A percentile compares a stretch with the other conserved stretches of the same genome.
Evolutionary conservation across 192 early-diverging fungal species (phyloP).

Genomic region (Podila epigama): DNA sequence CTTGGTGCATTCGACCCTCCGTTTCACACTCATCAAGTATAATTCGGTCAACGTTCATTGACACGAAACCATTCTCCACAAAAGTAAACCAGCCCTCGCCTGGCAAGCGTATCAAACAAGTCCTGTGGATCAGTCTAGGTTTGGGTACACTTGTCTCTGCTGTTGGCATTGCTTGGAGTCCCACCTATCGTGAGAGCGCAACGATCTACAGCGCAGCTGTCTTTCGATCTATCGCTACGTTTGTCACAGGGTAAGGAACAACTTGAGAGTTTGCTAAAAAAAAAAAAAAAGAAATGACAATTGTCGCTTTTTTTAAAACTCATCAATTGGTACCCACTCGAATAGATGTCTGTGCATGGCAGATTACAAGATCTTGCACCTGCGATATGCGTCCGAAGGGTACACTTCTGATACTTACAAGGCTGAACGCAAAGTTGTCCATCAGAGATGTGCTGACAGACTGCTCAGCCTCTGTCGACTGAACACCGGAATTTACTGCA

Average conservation of each 20-base stretch:
- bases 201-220: conserved; percentile 33
- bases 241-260: conserved; percentile 38
- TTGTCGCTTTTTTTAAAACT: background rate
- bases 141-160: conserved; percentile 28
- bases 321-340: background rate
- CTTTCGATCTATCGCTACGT: conserved; percentile 41
- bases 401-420: conserved; percentile 56
- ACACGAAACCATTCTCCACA: background rate
- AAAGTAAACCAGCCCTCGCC: conserved; percentile 3
- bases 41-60: background rate
- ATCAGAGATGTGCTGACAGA: conserved; percentile 54
- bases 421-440: conserved; percentile 53
- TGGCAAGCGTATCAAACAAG: conserved; percentile 23
- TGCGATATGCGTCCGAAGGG: conserved; percentile 47
- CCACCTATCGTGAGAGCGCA: conserved; percentile 32
- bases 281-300: no score
- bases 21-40: background rate
- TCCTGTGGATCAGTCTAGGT: conserved; percentile 30
- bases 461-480: conserved; percentile 53
- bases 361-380: conserved; percentile 59
- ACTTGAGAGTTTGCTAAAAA: background rate
- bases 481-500: conserved; percentile 56
- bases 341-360: conserved; percentile 54
- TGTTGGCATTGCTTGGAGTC: conserved; percentile 47
- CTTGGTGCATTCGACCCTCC: background rate